These are phyloP conservation scores for Wallacemonas rigidus DNA, from an alignment of 208 protist genomes.

Conservation along the genomic window DNA sequence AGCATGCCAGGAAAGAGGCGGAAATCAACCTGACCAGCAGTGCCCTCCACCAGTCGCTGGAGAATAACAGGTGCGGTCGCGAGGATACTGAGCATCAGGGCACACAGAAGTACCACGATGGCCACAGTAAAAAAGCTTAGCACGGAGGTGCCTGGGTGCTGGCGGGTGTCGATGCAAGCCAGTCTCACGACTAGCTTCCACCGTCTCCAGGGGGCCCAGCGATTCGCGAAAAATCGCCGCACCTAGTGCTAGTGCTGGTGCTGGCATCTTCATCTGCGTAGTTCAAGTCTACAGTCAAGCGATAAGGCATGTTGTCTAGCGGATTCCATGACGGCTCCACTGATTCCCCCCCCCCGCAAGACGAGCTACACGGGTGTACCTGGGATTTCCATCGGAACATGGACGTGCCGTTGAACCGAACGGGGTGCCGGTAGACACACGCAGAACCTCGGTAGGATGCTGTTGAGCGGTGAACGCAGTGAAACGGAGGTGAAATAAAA, in stretches of 20 bases:
- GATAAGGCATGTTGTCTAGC: slow-evolving; percentile 14
- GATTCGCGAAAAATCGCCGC: slow-evolving; percentile 21
- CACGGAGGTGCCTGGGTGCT: slow-evolving; percentile 52
- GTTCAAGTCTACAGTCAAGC: slow-evolving; percentile 26
- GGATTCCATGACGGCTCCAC: not conserved
- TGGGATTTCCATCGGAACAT: no score
- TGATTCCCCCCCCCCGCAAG: not conserved
- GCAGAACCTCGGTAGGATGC: no score
- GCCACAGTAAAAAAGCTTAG: slow-evolving; percentile 69
- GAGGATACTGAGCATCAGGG: slow-evolving; percentile 63
- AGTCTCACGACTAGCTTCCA: slow-evolving; percentile 44
- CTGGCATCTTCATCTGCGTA: slow-evolving; percentile 21
- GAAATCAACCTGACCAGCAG: slow-evolving; percentile 51
- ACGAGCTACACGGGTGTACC: no score
- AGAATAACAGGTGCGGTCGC: slow-evolving; percentile 69
- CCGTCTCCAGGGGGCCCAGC: slow-evolving; percentile 30
- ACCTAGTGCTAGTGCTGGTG: not conserved
- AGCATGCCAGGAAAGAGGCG: slow-evolving; percentile 37
- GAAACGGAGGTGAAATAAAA: no score
- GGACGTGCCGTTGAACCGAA: no score
- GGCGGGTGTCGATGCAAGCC: slow-evolving; percentile 35
- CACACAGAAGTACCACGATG: slow-evolving; percentile 71
- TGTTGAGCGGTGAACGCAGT: no score
- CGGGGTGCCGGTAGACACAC: no score
- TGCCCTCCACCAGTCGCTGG: slow-evolving; percentile 56